Conservation (phyloP, 306 rosid species). For the Dalbergia cultrata region DNA sequence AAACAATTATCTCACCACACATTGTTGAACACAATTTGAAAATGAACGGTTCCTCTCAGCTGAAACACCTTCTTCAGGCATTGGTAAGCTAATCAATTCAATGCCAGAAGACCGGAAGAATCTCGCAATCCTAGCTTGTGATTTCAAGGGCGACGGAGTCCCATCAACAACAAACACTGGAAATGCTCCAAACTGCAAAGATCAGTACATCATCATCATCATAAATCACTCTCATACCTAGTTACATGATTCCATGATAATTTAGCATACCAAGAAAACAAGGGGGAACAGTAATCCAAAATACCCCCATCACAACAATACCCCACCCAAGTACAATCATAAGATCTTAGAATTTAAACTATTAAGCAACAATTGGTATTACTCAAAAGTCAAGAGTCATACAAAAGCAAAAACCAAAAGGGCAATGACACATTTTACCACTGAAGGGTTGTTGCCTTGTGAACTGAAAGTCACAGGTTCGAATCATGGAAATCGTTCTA, state of each 20-base stretch:
- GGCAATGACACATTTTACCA: not conserved
- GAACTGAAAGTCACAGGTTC: too few species aligned
- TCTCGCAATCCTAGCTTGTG: slow-evolving; percentile 73
- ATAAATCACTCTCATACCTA: slow-evolving; percentile 17
- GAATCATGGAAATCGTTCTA: too few species aligned
- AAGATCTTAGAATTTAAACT: not conserved
- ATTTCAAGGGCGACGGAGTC: slow-evolving; percentile 79
- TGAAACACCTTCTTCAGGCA: slow-evolving; percentile 63
- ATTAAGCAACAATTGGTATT: not conserved
- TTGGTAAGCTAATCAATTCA: slow-evolving; percentile 64
- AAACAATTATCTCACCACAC: slow-evolving; percentile 70
- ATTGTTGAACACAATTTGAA: slow-evolving; percentile 73
- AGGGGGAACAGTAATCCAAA: not conserved
- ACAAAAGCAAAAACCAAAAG: slow-evolving; percentile 22
- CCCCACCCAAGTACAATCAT: slow-evolving; percentile 10
- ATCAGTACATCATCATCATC: slow-evolving; percentile 35
- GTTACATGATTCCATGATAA: slow-evolving; percentile 5
- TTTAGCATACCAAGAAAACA: not conserved
- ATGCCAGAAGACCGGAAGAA: slow-evolving; percentile 77
- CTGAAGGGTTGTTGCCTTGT: too few species aligned
- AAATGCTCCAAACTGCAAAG: slow-evolving; percentile 87
- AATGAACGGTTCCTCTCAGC: slow-evolving; percentile 74
- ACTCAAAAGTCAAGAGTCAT: not conserved
- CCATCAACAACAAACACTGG: slow-evolving; percentile 90
- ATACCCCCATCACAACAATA: slow-evolving; percentile 11